Evolutionary conservation across 2,329 filamentous ascomycete genomes (phyloP).

Genomic region (Beauveria sp.): DNA sequence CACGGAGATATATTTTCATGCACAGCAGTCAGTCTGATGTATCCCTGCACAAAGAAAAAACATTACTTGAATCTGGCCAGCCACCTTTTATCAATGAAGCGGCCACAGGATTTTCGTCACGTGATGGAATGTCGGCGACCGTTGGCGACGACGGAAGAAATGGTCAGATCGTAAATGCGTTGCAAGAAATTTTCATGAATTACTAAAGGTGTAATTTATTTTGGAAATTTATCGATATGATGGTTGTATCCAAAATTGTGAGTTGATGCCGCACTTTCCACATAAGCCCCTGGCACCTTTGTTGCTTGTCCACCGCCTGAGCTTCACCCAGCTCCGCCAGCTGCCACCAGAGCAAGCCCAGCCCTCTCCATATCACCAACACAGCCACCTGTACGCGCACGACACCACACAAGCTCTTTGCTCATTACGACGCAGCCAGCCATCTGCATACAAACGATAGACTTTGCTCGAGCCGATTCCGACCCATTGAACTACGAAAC

Average conservation of each 20-base stretch:
- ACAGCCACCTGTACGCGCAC: constrained; percentile 1
- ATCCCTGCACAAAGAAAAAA: no score
- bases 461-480: not conserved
- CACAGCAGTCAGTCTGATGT: no score
- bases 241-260: not conserved
- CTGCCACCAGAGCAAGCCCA: not conserved
- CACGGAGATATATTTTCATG: not conserved
- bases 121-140: not conserved
- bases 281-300: not conserved
- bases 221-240: not conserved
- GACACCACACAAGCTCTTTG: not conserved
- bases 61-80: not conserved
- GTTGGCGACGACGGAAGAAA: not conserved
- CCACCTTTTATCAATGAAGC: not conserved
- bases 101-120: not conserved
- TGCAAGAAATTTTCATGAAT: not conserved
- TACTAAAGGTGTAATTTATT: not conserved
- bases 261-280: not conserved
- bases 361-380: constrained; percentile 6
- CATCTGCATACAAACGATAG: not conserved
- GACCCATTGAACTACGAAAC: not conserved
- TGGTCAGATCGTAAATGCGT: not conserved
- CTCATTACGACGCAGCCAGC: not conserved
- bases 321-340: constrained; percentile 9
- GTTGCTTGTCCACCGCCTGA: not conserved